Conservation (phyloP, 1,139 yeast genomes). For the Candida pseudoviswanathii region DNA sequence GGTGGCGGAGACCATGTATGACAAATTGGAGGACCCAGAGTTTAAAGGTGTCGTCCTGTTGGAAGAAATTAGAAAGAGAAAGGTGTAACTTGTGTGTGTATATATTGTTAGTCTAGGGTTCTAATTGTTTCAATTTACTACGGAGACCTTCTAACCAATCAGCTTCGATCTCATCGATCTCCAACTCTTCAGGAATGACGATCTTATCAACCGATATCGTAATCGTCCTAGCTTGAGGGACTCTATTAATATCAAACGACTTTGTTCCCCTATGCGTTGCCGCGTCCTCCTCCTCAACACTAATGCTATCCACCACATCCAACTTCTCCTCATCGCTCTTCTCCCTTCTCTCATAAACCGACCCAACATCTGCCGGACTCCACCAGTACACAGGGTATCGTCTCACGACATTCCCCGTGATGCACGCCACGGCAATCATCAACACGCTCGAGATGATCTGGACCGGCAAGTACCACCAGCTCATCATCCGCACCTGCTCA, state of each 20-base stretch:
- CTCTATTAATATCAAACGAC: slow-evolving; percentile 7
- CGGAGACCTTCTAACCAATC: slow-evolving; percentile 28
- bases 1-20: slow-evolving; percentile 63
- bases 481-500: slow-evolving; percentile 45
- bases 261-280: slow-evolving; percentile 5
- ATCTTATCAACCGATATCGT: slow-evolving; percentile 23
- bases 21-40: slow-evolving; percentile 51
- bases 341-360: neutral
- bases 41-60: slow-evolving; percentile 61
- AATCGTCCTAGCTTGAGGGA: slow-evolving; percentile 15
- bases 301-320: slow-evolving; percentile 3
- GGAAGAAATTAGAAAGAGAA: slow-evolving; percentile 42
- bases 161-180: slow-evolving; percentile 28
- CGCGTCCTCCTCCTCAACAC: slow-evolving; percentile 1
- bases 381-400: slow-evolving; percentile 68
- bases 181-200: slow-evolving; percentile 25
- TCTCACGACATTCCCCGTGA: slow-evolving; percentile 58
- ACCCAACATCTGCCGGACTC: slow-evolving; percentile 38
- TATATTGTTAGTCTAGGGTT: slow-evolving; percentile 4
- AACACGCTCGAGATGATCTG: slow-evolving; percentile 55
- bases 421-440: slow-evolving; percentile 53
- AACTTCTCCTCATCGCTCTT: neutral
- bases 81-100: neutral
- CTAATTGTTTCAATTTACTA: slow-evolving; percentile 13
- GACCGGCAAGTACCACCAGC: slow-evolving; percentile 71